A percentile compares a stretch with the other conserved stretches of the same genome.
These are phyloP conservation scores for Golubevia pallescens DNA, from an alignment of 1,284 basidiomycete species.

Conservation along the genomic window DNA sequence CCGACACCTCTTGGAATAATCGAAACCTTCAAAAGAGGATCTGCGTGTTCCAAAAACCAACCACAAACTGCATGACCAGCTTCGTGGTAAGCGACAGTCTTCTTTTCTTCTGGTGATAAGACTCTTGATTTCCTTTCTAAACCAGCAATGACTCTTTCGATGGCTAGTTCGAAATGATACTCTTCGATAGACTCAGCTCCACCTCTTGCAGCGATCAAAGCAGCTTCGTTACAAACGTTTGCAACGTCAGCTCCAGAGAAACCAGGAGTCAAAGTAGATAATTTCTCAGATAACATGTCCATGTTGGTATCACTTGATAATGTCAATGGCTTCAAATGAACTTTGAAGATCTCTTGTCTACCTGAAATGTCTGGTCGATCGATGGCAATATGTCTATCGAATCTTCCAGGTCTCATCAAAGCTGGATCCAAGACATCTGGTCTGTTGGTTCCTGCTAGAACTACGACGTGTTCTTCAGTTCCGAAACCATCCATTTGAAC, in stretches of 20 bases:
- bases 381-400: constrained; percentile 63
- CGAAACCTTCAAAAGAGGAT: constrained; percentile 62
- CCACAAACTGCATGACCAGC: constrained; percentile 63
- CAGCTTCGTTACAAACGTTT: constrained; percentile 63
- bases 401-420: constrained; percentile 59
- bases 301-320: constrained; percentile 22
- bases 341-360: constrained; percentile 58
- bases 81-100: constrained; percentile 63
- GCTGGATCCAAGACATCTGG: constrained; percentile 62
- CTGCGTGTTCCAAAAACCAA: constrained; percentile 63
- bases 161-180: constrained; percentile 59
- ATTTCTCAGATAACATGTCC: constrained; percentile 52
- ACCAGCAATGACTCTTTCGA: constrained; percentile 63
- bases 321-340: constrained; percentile 58
- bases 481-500: constrained; percentile 65
- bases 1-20: constrained; percentile 64
- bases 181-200: constrained; percentile 54
- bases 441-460: constrained; percentile 62
- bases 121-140: constrained; percentile 62
- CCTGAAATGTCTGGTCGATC: constrained; percentile 62
- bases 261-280: constrained; percentile 56
- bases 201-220: constrained; percentile 56
- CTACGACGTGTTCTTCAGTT: constrained; percentile 62
- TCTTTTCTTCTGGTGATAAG: constrained; percentile 60
- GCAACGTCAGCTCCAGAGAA: constrained; percentile 61